Evolutionary conservation across 2,329 filamentous ascomycete species (phyloP), one percentile per base, ranked within the genome.

Genomic region (Rutstroemia sydowiana): DNA sequence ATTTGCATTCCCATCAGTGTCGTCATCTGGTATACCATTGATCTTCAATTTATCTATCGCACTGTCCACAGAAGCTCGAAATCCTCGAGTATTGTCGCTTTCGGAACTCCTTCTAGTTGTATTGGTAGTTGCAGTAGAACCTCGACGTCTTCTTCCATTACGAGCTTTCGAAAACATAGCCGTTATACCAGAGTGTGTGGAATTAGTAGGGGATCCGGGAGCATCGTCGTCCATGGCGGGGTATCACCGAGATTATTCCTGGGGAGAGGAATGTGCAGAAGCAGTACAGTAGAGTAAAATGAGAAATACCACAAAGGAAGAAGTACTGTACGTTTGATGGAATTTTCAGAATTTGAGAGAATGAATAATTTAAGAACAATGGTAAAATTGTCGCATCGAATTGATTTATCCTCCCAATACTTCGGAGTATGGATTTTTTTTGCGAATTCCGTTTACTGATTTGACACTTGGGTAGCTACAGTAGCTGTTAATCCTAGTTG

Each of bases 111-210:
- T n/a, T n/a, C n/a, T n/a, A n/a, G n/a, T n/a, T n/a, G n/a, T n/a
- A n/a, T n/a, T n/a, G n/a, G 65, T 65, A 48, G 61, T 59, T 9
- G 59, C 51, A 4, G 49, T 57, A 8, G 63, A 62, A 41, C 59
- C 54, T 46, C 46, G 46, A 11, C 54, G 50, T 46, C 59, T 61
- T 37, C 55, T 59, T 16, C 57, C 51, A 18, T 44, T 53, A 8
- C 60, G 60, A 3, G 47, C 52, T 41, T 64, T 66, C 9, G 62
- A 62, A 39, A 65, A 59, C n/a, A 64, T 52, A 11, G 58, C 53
- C 1, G 56, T 40, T 31, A 65, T 43, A 8, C 60, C 57, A 3
- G 63, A 59, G 32, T 61, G 63, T 42, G 59, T 53, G 8, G 60
- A 51, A 10, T 40, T 43, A 3, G 48, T 45, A 11, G 48, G 48